Percentiles rank a stretch among this genome's conserved stretches.
These are phyloP conservation scores for Thelonectria rubi DNA, from an alignment of 2,329 filamentous ascomycete genomes.

Conservation along the genomic window DNA sequence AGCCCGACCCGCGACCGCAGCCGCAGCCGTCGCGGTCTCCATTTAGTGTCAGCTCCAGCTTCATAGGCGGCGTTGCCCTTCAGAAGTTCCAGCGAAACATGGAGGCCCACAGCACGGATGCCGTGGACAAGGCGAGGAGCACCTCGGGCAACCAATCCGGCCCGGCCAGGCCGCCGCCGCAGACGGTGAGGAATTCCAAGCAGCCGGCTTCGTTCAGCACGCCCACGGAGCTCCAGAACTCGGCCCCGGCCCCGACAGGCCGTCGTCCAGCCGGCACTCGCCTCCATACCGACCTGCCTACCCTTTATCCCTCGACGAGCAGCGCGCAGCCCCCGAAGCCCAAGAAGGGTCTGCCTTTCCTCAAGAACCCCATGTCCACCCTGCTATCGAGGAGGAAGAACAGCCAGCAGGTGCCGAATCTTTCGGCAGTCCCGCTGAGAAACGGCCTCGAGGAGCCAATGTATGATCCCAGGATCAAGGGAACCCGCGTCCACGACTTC, in stretches of 20 bases:
- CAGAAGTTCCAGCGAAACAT: conserved; percentile 58
- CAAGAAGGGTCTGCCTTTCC: conserved; percentile 64
- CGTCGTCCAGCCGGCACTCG: conserved; percentile 56
- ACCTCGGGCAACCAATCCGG: conserved; percentile 43
- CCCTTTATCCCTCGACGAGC: conserved; percentile 42
- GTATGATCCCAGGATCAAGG: conserved; percentile 72
- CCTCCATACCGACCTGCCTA: conserved; percentile 50
- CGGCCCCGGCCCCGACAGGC: conserved; percentile 43
- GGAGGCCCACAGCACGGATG: conserved; percentile 38
- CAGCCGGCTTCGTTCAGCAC: conserved; percentile 54
- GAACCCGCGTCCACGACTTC: conserved; percentile 72
- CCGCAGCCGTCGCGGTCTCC: conserved; percentile 46
- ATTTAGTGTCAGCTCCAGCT: conserved; percentile 53
- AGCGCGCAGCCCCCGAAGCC: conserved; percentile 54
- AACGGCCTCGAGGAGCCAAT: conserved; percentile 54
- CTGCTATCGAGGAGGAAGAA: conserved; percentile 66
- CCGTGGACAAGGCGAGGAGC: conserved; percentile 30
- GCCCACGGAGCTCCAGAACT: conserved; percentile 58
- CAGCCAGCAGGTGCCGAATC: conserved; percentile 58
- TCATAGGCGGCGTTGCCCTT: conserved; percentile 65
- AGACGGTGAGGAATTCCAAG: conserved; percentile 43
- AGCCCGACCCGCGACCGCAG: conserved; percentile 37
- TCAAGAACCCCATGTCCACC: conserved; percentile 68
- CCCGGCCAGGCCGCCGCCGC: conserved; percentile 37
- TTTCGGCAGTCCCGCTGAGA: conserved; percentile 52